Base-by-base conservation (phyloP, 345 rosid genomes). In the Populus simonii region DNA sequence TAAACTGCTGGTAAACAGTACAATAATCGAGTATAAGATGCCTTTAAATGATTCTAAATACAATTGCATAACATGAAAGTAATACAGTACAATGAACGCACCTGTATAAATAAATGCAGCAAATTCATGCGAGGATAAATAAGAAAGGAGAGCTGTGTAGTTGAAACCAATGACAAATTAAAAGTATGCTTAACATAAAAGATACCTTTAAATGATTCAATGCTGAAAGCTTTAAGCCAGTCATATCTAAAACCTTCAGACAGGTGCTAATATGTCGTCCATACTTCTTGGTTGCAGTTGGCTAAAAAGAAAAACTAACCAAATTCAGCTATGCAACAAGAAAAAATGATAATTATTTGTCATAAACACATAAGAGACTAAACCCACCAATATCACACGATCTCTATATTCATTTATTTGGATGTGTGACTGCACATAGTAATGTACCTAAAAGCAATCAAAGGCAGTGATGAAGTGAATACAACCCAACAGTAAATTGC, bases 371-470 rank as follows among this genome's bases (percentile, higher is more conserved):
- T 47, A 9, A 36, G 65, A 69, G 75, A 67, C 51, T 49, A 63
- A 47, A 90, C 99, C 88, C 84, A 95, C 98, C 88, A 93, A 85
- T 76, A 95, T 68, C 66, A 93, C 89, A 72, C 93, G 89, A 79
- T 93, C 99, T 71, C 99, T 81, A 78, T 86, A 95, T 84, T 95
- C 99, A 74, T 95, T 95, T 81, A 95, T 88, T 87, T 95, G 99
- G 79, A 95, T 95, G 76, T 95, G 98, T 49, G 99, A 92, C 68
- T 95, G 98, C 76, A 92, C 87, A 87, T 96, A 96, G 85, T 88
- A 90, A 78, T 96, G 83, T 80, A 89, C 94, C 99, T 96, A 83
- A 41, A 79, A 66, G 59, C 68, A 80, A 76, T 66, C 6, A 67
- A 76, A 63, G 25, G 62, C 63, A 31, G 11, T 29, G 29, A 25